Base-by-base conservation (phyloP, 257 asterid genomes). In the Catharanthus roseus region DNA sequence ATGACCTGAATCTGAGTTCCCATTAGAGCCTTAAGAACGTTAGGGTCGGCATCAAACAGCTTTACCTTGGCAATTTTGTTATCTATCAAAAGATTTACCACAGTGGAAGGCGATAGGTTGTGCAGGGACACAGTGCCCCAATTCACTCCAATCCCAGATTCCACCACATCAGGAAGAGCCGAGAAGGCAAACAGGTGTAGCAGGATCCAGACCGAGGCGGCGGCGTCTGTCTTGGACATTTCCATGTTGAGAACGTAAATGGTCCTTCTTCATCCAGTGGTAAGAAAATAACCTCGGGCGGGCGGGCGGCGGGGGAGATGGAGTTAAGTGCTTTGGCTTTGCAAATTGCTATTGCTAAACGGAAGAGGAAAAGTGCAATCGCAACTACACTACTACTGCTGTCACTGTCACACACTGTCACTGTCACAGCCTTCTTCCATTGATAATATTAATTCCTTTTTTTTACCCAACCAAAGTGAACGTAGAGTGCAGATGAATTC, bases 1-100 rank as follows among this genome's bases (percentile, higher is more conserved):
- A 89, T 90, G 45, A 91, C 96, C 81, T 90, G 91, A 77, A 93
- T 88, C 78, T 89, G 91, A 81, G 86, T 84, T 9, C 96, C 97
- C 95, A 77, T 87, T 9, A 93, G 77, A 24, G 89, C 96, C 75
- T 66, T 84, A 16, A 93, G 74, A 11, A 68, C 84, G 74, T 53
- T 74, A 1, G 92, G 87, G 71, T 90, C 98, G 6, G 98, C 93
- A 66, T 93, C 96, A 70, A 93, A 93, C 34, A 93, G 82, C 85
- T 93, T 93, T 44, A 93, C 98, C 77, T 90, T 93, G 10, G 33
- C 51, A 65, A 93, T 90, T 83, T 78, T 81, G 78, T 90, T 93
- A 10, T 77, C 90, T 75, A 77, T 84, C 78, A 93, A 55, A 23
- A 93, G 96, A 86, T 87, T 82, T 85, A 93, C 96, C 82, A 90